These are phyloP conservation scores for Monosporascus sp. DNA, from an alignment of 2,329 filamentous ascomycete species.

Conservation along the genomic window DNA sequence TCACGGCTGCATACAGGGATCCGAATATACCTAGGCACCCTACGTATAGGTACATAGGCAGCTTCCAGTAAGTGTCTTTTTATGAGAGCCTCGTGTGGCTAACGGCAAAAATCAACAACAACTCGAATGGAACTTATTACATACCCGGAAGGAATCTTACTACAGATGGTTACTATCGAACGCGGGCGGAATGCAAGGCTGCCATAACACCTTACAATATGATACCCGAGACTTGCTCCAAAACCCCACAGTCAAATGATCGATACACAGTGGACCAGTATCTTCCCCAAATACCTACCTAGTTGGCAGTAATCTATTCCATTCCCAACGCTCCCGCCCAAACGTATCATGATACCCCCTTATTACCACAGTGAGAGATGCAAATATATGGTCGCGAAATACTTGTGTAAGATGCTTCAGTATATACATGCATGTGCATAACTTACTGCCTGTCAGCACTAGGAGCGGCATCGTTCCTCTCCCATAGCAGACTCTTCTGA, in stretches of 20 bases:
- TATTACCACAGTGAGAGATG: not conserved
- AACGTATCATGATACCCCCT: not conserved
- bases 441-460: not conserved
- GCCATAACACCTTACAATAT: too few relatives aligned
- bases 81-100: slow-evolving; percentile 7
- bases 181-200: not conserved
- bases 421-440: not conserved
- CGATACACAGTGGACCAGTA: not conserved
- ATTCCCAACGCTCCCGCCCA: not conserved
- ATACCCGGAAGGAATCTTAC: not conserved
- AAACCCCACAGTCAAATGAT: not conserved
- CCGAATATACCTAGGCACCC: too few relatives aligned
- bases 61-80: too few relatives aligned
- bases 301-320: too few relatives aligned
- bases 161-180: not conserved
- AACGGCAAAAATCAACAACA: too few relatives aligned
- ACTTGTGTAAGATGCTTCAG: not conserved
- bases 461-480: not conserved
- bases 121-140: too few relatives aligned
- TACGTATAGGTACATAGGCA: too few relatives aligned
- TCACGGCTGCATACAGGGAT: too few relatives aligned
- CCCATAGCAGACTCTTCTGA: not conserved
- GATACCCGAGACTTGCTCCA: too few relatives aligned
- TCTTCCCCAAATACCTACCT: not conserved
- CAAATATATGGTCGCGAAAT: not conserved